A percentile compares a stretch with the other conserved stretches of the same genome.
Evolutionary conservation across 305 asterid genomes (phyloP).

Genomic region (Fraxinus velutina): DNA sequence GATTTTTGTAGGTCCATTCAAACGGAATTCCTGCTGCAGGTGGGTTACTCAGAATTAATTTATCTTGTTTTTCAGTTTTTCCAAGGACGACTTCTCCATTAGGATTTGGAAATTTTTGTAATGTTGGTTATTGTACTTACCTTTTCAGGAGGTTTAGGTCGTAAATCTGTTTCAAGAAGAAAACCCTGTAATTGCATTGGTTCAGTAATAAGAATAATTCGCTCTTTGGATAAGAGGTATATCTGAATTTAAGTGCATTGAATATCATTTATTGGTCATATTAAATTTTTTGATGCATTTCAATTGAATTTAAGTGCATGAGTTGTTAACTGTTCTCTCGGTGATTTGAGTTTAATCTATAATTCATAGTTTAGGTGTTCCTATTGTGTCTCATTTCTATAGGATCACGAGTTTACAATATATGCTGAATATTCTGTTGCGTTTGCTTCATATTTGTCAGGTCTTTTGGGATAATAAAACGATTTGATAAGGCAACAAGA

Average conservation of each 20-base stretch:
- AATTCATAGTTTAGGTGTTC: background rate
- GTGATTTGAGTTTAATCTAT: constrained; percentile 10
- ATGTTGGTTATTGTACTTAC: constrained; percentile 17
- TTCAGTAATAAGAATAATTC: constrained; percentile 49
- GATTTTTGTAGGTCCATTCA: constrained; percentile 38
- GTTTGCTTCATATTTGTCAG: constrained; percentile 38
- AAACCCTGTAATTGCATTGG: constrained; percentile 63
- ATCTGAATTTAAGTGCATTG: background rate
- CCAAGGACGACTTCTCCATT: background rate
- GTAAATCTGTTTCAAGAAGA: constrained; percentile 38
- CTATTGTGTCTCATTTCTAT: background rate
- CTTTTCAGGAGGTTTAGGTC: constrained; percentile 43
- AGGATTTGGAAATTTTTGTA: constrained; percentile 3
- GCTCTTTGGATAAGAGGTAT: constrained; percentile 57
- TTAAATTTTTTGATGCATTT: constrained; percentile 11
- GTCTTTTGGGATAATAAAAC: constrained; percentile 67
- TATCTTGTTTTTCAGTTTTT: background rate
- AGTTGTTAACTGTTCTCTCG: constrained; percentile 8
- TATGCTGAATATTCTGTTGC: constrained; percentile 19
- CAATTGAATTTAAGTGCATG: constrained; percentile 6
- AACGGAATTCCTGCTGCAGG: constrained; percentile 57
- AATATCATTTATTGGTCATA: background rate
- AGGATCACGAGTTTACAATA: constrained; percentile 3
- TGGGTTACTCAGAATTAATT: constrained; percentile 17
- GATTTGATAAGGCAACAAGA: constrained; percentile 53